phyloP scores from a whole-genome alignment of 2,329 filamentous ascomycete species.

The Thielaviopsis punctulata region DNA sequence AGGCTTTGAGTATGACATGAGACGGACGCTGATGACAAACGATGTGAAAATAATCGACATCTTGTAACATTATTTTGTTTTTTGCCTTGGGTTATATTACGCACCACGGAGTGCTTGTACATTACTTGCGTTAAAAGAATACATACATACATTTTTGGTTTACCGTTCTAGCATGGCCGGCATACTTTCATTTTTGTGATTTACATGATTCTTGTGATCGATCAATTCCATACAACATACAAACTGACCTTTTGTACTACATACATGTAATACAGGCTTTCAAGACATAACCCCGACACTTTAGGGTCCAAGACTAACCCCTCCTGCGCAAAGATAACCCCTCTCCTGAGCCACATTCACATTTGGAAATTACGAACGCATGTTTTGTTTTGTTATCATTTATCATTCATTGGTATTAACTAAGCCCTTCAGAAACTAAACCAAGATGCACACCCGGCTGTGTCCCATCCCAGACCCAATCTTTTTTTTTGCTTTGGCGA shows the following conservation, averaged over 20 bases:
- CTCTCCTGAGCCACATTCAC: too few species aligned
- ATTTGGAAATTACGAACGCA: neutral
- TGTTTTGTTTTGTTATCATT: conserved; percentile 4
- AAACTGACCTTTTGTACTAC: too few species aligned
- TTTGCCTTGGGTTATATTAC: neutral
- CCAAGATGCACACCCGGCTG: conserved; percentile 1
- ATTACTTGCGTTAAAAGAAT: too few species aligned
- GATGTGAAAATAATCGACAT: neutral
- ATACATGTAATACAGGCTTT: too few species aligned
- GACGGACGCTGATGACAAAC: too few species aligned
- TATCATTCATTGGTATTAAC: conserved; percentile 11
- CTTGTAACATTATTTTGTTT: conserved; percentile 1
- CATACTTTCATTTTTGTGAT: neutral
- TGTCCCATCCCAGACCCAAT: conserved; percentile 7
- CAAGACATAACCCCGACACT: too few species aligned
- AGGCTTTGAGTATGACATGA: neutral
- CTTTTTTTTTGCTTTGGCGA: conserved; percentile 8
- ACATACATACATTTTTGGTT: too few species aligned
- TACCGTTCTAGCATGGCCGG: too few species aligned
- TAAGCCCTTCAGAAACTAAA: conserved; percentile 3
- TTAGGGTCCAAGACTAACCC: too few species aligned
- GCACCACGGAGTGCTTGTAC: too few species aligned
- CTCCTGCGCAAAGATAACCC: too few species aligned
- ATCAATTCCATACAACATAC: neutral
- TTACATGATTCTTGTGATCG: neutral